Evolutionary conservation across 257 asterid genomes (phyloP).

Genomic region (Ilex asprella): DNA sequence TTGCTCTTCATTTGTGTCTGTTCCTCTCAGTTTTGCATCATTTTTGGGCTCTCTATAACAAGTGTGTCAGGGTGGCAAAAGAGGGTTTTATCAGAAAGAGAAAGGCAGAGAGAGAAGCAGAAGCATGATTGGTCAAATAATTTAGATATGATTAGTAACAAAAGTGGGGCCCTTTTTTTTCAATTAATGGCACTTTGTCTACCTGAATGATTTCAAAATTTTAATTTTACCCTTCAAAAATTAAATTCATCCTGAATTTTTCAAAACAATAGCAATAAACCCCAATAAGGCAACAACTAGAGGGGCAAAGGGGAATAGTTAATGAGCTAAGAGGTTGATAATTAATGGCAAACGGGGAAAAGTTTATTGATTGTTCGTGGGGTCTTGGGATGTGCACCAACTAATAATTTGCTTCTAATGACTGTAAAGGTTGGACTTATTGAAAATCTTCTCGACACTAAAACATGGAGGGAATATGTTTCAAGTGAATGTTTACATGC

Average conservation of each 20-base stretch:
- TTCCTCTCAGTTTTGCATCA: slow-evolving; percentile 20
- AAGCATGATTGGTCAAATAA: slow-evolving; percentile 33
- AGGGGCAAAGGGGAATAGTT: slow-evolving; percentile 9
- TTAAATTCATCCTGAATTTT: too few relatives aligned
- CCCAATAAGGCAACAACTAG: slow-evolving; percentile 33
- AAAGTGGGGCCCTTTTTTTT: slow-evolving; percentile 32
- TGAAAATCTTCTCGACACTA: slow-evolving; percentile 39
- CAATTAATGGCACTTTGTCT: too few relatives aligned
- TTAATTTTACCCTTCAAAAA: too few relatives aligned
- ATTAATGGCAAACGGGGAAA: slow-evolving; percentile 1
- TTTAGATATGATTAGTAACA: slow-evolving; percentile 24
- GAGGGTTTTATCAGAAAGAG: slow-evolving; percentile 27
- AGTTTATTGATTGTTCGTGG: slow-evolving; percentile 38
- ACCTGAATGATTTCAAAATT: too few relatives aligned
- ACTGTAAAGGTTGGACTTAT: slow-evolving; percentile 46
- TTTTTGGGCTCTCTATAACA: slow-evolving; percentile 31
- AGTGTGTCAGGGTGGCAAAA: slow-evolving; percentile 16
- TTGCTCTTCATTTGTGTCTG: slow-evolving; percentile 7
- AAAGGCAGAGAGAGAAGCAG: slow-evolving; percentile 12
- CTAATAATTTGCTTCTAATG: slow-evolving; percentile 31
- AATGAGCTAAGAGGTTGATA: too few relatives aligned
- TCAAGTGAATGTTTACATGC: slow-evolving; percentile 18
- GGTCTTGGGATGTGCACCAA: slow-evolving; percentile 48
- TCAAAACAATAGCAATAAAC: slow-evolving; percentile 8
- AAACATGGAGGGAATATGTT: slow-evolving; percentile 64